These are phyloP conservation scores for Calocybe gangraenosa DNA, from an alignment of 768 basidiomycete species.

Conservation along the genomic window DNA sequence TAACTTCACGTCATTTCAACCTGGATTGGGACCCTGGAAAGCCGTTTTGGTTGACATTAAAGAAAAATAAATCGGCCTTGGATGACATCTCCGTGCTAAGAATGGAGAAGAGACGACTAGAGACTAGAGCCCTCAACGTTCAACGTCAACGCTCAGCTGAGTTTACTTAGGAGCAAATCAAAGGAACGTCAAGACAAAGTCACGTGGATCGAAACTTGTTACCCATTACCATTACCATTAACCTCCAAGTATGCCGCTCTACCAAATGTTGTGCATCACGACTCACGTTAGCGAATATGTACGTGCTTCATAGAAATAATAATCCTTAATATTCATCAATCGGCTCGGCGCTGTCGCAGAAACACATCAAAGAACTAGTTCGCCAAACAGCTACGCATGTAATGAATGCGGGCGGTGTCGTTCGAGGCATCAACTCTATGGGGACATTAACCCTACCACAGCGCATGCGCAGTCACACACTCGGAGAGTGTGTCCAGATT, in stretches of 20 bases:
- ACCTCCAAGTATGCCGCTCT: constrained; percentile 67
- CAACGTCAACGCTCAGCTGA: too few species aligned
- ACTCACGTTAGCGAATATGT: constrained; percentile 75
- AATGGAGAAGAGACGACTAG: not conserved
- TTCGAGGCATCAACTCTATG: constrained; percentile 72
- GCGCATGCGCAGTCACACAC: constrained; percentile 61
- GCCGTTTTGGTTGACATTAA: constrained; percentile 8
- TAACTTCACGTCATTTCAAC: constrained; percentile 18
- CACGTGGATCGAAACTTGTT: too few species aligned
- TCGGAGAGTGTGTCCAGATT: constrained; percentile 73
- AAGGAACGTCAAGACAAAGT: too few species aligned
- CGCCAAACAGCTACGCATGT: constrained; percentile 67
- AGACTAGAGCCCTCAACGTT: too few species aligned
- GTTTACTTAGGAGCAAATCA: too few species aligned
- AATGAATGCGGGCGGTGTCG: constrained; percentile 74
- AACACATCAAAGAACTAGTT: constrained; percentile 72
- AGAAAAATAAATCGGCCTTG: constrained; percentile 12
- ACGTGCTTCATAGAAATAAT: constrained; percentile 19
- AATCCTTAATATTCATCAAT: too few species aligned
- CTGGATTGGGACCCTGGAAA: constrained; percentile 7
- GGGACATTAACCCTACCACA: constrained; percentile 73
- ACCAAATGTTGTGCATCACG: constrained; percentile 83
- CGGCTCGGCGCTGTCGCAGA: constrained; percentile 31
- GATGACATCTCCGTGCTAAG: constrained; percentile 6
- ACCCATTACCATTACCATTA: too few species aligned